Evolutionary conservation across 352 stramenopile species (phyloP).

Genomic region (Globisporangium carolinianum): DNA sequence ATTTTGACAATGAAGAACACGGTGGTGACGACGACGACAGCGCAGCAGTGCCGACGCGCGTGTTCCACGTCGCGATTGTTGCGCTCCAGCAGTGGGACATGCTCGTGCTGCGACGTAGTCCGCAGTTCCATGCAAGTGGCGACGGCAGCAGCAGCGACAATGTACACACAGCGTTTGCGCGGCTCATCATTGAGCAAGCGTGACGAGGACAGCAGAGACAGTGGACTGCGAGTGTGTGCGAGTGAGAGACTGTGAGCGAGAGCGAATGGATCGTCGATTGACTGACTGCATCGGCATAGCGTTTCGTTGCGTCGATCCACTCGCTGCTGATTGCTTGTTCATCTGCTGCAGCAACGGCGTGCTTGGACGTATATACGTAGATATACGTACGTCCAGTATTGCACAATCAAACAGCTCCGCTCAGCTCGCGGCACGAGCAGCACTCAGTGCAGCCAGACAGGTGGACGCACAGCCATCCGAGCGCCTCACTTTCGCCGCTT

Average conservation of each 20-base stretch:
- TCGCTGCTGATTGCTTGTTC: no score
- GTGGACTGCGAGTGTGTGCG: no score
- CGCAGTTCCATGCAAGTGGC: not conserved
- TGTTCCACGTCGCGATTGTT: conserved; percentile 2
- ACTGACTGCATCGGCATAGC: no score
- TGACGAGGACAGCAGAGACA: not conserved
- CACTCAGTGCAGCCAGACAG: no score
- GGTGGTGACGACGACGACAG: not conserved
- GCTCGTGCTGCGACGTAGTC: conserved; percentile 3
- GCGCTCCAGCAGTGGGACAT: conserved; percentile 6
- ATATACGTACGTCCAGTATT: no score
- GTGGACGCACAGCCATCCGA: no score
- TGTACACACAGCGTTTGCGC: not conserved
- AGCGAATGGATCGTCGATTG: not conserved
- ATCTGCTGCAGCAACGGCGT: no score
- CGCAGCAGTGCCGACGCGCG: not conserved
- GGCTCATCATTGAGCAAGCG: conserved; percentile 5
- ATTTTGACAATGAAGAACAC: no score
- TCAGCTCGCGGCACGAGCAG: no score
- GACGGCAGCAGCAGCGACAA: not conserved
- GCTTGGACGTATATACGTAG: no score
- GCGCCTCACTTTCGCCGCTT: conserved; percentile 4
- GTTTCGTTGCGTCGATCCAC: no score
- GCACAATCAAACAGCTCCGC: no score
- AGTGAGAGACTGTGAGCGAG: not conserved